Percentiles rank a stretch among this genome's conserved stretches.
Evolutionary conservation across 2,329 filamentous ascomycete genomes (phyloP).

Genomic region (Calonectria hawksworthii): DNA sequence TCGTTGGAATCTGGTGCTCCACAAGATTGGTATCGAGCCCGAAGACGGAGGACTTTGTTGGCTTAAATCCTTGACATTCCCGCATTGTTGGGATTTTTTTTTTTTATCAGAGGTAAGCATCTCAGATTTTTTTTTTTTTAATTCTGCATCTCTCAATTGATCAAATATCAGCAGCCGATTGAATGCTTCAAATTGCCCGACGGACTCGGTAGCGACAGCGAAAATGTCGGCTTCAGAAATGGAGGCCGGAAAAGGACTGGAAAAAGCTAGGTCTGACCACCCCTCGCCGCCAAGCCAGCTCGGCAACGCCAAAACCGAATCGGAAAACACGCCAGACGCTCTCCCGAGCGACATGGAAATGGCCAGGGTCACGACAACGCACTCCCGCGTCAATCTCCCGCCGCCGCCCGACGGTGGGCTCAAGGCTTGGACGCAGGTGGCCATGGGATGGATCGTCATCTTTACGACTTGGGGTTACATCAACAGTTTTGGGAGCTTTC

Average conservation of each 20-base stretch:
- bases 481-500: conserved; percentile 61
- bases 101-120: neutral
- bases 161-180: no score
- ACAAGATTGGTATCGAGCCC: conserved; percentile 15
- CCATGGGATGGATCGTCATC: conserved; percentile 56
- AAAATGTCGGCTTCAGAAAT: neutral
- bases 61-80: conserved; percentile 32
- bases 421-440: conserved; percentile 54
- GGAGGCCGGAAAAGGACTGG: neutral
- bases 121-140: neutral
- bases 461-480: conserved; percentile 61
- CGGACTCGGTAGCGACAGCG: neutral
- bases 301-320: neutral
- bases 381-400: conserved; percentile 17
- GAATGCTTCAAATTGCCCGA: neutral
- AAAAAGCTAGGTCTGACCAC: neutral
- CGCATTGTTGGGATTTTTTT: conserved; percentile 5
- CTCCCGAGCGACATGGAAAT: conserved; percentile 5
- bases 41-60: conserved; percentile 19
- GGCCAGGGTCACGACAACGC: conserved; percentile 12
- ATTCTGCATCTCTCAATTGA: neutral
- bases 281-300: neutral
- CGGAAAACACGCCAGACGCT: neutral
- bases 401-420: conserved; percentile 46
- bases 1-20: conserved; percentile 14